Conservation (phyloP, 2,329 filamentous ascomycete genomes). For the Elsinoe ampelina region DNA sequence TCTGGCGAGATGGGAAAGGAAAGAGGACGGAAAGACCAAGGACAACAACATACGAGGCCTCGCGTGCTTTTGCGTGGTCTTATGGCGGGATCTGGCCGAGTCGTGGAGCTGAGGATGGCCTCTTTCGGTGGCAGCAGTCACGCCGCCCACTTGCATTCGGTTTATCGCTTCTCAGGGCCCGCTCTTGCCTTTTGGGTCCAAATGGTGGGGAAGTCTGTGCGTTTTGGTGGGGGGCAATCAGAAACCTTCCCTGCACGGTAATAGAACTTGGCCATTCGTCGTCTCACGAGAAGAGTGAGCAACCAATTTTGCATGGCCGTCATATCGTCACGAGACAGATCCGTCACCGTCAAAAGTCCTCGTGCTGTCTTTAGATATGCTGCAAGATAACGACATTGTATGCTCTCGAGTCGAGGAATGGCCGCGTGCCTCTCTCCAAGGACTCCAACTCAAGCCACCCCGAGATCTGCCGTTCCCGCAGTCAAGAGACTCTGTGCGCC, state of each 20-base stretch:
- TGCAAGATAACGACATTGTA: not conserved
- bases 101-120: not conserved
- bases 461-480: constrained; percentile 2
- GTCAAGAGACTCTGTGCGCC: not conserved
- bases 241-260: no score
- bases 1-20: not conserved
- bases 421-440: not conserved
- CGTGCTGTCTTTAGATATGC: not conserved
- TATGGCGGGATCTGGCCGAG: not conserved
- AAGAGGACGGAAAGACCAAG: not conserved
- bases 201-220: constrained; percentile 3
- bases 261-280: no score
- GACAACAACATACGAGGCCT: not conserved
- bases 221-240: not conserved
- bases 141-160: no score
- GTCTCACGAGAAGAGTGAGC: not conserved
- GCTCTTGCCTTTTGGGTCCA: not conserved
- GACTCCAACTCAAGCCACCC: not conserved
- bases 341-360: not conserved
- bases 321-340: not conserved
- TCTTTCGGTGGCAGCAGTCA: no score
- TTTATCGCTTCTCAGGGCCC: not conserved
- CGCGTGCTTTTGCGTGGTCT: constrained; percentile 1
- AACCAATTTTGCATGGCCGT: not conserved
- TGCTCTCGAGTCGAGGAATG: not conserved